phyloP scores from a whole-genome alignment of 2,329 filamentous ascomycete genomes.

The Dactylella cylindrospora region DNA sequence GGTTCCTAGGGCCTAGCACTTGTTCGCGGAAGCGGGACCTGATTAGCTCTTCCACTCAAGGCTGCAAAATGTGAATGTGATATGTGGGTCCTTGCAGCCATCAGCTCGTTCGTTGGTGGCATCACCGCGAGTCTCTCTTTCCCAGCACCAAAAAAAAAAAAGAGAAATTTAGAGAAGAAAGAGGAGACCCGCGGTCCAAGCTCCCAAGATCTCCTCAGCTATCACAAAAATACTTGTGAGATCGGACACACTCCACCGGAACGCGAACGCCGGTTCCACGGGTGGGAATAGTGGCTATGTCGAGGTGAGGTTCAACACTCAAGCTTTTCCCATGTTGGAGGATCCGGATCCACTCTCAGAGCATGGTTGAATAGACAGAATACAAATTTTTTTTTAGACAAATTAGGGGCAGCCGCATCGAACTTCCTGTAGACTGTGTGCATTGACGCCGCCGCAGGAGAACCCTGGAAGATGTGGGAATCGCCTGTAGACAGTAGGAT shows the following conservation, averaged over 20 bases:
- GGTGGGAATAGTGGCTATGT: slow-evolving; percentile 19
- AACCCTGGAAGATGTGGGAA: slow-evolving; percentile 14
- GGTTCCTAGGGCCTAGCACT: no score
- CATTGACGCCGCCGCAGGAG: slow-evolving; percentile 29
- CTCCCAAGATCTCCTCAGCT: slow-evolving; percentile 17
- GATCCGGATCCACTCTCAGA: no score
- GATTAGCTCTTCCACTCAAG: slow-evolving; percentile 11
- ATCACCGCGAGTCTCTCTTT: slow-evolving; percentile 9
- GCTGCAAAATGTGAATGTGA: slow-evolving; percentile 15
- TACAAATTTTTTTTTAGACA: no score
- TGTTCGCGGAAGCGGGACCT: slow-evolving; percentile 33
- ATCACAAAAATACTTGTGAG: slow-evolving; percentile 1
- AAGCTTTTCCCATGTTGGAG: neutral
- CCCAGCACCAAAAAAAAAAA: slow-evolving; percentile 4
- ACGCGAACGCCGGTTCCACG: slow-evolving; percentile 15
- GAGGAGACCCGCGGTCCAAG: neutral
- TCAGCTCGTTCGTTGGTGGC: slow-evolving; percentile 11
- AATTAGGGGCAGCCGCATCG: neutral
- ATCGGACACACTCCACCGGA: slow-evolving; percentile 41
- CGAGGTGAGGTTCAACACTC: slow-evolving; percentile 1
- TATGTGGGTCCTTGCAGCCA: slow-evolving; percentile 31
- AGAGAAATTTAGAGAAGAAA: no score
- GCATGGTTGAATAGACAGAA: no score
- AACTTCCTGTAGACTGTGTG: slow-evolving; percentile 7
- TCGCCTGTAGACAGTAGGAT: slow-evolving; percentile 3